Evolutionary conservation across 106 monocot species (phyloP).

Genomic region (Allium sativum): DNA sequence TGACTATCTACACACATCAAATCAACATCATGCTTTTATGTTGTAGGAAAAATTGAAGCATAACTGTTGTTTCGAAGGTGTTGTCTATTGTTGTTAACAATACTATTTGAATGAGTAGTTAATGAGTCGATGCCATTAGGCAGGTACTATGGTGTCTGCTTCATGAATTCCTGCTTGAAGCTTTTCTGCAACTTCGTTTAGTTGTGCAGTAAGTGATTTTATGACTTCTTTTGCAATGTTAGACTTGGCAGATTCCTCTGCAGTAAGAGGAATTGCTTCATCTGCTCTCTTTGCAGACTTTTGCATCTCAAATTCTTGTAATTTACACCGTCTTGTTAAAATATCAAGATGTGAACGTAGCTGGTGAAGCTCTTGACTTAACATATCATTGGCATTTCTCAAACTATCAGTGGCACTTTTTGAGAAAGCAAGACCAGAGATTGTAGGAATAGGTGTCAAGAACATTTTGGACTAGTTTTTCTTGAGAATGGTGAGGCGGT

Average conservation of each 20-base stretch:
- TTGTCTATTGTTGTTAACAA: too few species aligned
- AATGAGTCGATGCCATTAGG: constrained; percentile 28
- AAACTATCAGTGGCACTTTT: constrained; percentile 53
- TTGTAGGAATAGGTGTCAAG: constrained; percentile 48
- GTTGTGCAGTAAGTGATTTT: constrained; percentile 48
- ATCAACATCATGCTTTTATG: constrained; percentile 5
- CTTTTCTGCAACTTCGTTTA: constrained; percentile 50
- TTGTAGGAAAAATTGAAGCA: constrained; percentile 1
- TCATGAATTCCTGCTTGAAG: constrained; percentile 36
- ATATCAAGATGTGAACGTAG: constrained; percentile 54
- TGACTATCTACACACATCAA: constrained; percentile 10
- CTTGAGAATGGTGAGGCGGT: constrained; percentile 72
- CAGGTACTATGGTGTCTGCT: constrained; percentile 9
- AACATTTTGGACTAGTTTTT: constrained; percentile 56
- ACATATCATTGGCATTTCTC: constrained; percentile 66
- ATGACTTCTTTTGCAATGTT: constrained; percentile 73
- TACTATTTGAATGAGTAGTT: constrained; percentile 3
- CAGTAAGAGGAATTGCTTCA: constrained; percentile 37
- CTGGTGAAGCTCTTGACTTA: constrained; percentile 77
- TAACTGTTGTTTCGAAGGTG: too few species aligned
- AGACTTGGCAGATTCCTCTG: constrained; percentile 53
- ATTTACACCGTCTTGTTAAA: constrained; percentile 31
- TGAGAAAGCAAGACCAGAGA: constrained; percentile 52
- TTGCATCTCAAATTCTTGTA: constrained; percentile 49
- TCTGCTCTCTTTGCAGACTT: constrained; percentile 44